Conservation (phyloP, 352 stramenopile genomes). For the Phytophthora pini region DNA sequence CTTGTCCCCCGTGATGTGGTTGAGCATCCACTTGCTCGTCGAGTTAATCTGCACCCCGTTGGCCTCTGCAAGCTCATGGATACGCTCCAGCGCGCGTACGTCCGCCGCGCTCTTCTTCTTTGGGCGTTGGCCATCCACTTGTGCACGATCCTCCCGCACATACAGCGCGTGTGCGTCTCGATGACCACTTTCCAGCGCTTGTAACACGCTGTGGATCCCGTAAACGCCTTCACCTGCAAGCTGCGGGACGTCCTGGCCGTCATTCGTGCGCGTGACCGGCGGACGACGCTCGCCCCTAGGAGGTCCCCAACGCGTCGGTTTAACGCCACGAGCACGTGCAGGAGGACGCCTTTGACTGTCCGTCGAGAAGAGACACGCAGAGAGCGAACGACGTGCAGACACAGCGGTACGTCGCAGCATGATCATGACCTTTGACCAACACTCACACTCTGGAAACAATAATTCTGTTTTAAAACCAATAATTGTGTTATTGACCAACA, state of each 20-base stretch:
- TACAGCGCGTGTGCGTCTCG: constrained; percentile 58
- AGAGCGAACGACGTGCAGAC: constrained; percentile 5
- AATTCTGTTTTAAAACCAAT: background rate
- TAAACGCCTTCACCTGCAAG: constrained; percentile 66
- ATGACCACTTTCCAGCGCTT: constrained; percentile 69
- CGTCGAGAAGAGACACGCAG: constrained; percentile 11
- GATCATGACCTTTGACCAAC: constrained; percentile 2
- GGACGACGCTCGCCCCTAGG: constrained; percentile 15
- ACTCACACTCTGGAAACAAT: constrained; percentile 1
- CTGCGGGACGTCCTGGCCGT: constrained; percentile 56
- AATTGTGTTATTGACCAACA: too few species aligned
- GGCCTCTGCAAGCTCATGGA: constrained; percentile 47
- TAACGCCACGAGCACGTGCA: constrained; percentile 9
- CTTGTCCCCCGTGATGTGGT: constrained; percentile 84
- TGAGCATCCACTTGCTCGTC: constrained; percentile 84
- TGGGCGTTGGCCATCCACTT: constrained; percentile 16
- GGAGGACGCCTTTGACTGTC: constrained; percentile 16
- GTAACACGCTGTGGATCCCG: constrained; percentile 74
- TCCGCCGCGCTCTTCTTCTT: constrained; percentile 49
- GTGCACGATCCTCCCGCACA: constrained; percentile 43
- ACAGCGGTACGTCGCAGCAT: constrained; percentile 13
- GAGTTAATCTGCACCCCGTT: constrained; percentile 31
- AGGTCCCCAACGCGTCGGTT: constrained; percentile 6
- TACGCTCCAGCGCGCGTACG: constrained; percentile 45
- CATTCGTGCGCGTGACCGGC: constrained; percentile 32